phyloP scores from a whole-genome alignment of 805 yeast genomes.

The Saccharomycopsis fodiens region DNA sequence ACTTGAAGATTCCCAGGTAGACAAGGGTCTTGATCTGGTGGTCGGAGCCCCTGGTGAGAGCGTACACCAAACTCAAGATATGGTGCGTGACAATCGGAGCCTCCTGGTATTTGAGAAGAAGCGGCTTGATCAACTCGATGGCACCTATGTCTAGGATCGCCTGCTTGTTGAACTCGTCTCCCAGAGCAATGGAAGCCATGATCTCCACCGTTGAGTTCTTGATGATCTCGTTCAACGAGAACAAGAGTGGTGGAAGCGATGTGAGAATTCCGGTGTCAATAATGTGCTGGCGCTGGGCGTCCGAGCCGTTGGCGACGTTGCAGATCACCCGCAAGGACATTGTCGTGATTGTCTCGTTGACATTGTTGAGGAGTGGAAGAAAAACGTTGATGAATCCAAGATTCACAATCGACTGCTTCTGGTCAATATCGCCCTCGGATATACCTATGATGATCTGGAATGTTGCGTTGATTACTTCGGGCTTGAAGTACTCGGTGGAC shows the following conservation, averaged over 20 bases:
- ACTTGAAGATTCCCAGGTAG: conserved; percentile 19
- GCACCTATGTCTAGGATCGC: conserved; percentile 20
- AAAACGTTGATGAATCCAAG: conserved; percentile 20
- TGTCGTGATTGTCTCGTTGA: conserved; percentile 21
- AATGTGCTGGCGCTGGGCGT: conserved; percentile 18
- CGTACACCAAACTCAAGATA: conserved; percentile 9
- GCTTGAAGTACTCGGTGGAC: conserved; percentile 19
- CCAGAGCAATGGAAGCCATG: conserved; percentile 15
- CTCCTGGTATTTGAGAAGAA: conserved; percentile 9
- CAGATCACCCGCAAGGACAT: conserved; percentile 18
- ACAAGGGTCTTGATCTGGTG: conserved; percentile 19
- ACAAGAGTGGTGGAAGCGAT: conserved; percentile 18
- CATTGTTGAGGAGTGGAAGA: conserved; percentile 19
- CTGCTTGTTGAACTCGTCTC: conserved; percentile 20
- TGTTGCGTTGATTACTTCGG: conserved; percentile 20
- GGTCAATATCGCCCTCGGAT: conserved; percentile 17
- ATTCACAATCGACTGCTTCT: conserved; percentile 19
- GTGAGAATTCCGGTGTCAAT: conserved; percentile 19
- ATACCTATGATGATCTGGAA: conserved; percentile 20
- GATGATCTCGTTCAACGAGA: conserved; percentile 19
- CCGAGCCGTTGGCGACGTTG: conserved; percentile 16
- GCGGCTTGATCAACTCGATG: conserved; percentile 18
- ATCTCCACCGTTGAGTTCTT: conserved; percentile 14
- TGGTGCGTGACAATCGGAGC: conserved; percentile 8
- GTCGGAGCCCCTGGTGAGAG: conserved; percentile 16